phyloP scores from a whole-genome alignment of 2,329 filamentous ascomycete genomes.

The Cladosporium halotolerans region DNA sequence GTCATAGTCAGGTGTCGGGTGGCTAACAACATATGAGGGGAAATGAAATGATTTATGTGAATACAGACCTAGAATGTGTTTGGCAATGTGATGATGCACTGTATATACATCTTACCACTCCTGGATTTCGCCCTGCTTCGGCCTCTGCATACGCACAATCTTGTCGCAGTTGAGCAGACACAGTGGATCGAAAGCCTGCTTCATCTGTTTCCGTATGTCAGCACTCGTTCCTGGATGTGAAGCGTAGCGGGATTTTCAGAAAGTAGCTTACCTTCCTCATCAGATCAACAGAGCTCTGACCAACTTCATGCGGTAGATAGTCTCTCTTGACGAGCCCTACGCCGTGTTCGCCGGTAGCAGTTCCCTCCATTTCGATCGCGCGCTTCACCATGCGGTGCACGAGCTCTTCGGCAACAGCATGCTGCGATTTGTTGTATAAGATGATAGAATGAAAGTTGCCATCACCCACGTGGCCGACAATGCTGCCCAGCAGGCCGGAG shows the following conservation, averaged over 20 bases:
- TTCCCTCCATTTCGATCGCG: conserved; percentile 72
- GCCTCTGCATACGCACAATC: conserved; percentile 51
- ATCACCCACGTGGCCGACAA: conserved; percentile 69
- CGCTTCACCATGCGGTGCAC: conserved; percentile 82
- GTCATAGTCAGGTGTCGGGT: no score
- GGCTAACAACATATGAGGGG: no score
- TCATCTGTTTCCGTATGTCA: conserved; percentile 52
- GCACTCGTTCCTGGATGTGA: neutral
- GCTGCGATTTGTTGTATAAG: conserved; percentile 61
- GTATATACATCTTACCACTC: conserved; percentile 28
- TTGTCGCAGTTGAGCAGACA: conserved; percentile 61
- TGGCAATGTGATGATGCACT: neutral
- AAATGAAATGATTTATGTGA: neutral
- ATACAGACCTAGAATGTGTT: neutral
- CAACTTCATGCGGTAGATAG: conserved; percentile 72
- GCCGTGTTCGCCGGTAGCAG: conserved; percentile 79
- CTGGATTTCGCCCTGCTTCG: conserved; percentile 42
- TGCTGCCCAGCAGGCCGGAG: conserved; percentile 57
- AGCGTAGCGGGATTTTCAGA: neutral
- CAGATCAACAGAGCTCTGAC: conserved; percentile 65
- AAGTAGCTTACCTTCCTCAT: conserved; percentile 64
- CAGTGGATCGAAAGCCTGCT: conserved; percentile 72
- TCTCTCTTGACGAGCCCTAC: conserved; percentile 80
- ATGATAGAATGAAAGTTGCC: conserved; percentile 68
- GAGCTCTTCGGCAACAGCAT: conserved; percentile 59